Evolutionary conservation across 306 rosid genomes (phyloP), one percentile per base, ranked within the genome.

Genomic region (Dryas alaskensis): DNA sequence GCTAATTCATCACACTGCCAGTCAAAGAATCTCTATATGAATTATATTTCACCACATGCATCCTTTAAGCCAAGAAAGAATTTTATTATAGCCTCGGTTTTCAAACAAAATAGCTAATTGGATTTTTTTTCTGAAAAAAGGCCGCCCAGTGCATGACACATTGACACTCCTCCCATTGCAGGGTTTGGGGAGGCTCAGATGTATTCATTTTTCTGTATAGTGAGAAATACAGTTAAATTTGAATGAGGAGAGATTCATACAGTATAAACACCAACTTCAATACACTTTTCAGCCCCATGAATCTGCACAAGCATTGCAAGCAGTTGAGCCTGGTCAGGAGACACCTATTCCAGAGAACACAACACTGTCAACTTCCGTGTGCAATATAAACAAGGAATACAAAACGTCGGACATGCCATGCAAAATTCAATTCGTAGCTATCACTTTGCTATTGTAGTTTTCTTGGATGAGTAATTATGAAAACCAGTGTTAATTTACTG

Each of bases 261-360:
- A 3, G 97, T 91, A 79, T 91, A 91, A 84, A 94, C 90, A 43
- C 98, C 97, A 74, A 94, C 91, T 91, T 94, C 98, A 79, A 94
- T 88, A 77, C 96, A 94, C 74, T 92, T 86, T 80, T 89, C 86
- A 12, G 98, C 98, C 76, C 94, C 94, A 61, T 88, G 92, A 84
- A 82, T 88, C 83, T 94, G 96, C 80, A 89, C 98, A 60, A 94
- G 90, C 92, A 89, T 91, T 19, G 92, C 91, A 60, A 94, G 98
- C 69, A 94, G 84, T 79, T 93, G 97, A 75, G 92, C 98, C 79
- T 94, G 98, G 75, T 94, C 98, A 42, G 98, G 97, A 78, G 98
- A 89, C 44, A 94, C 98, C 98, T 93, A 73, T 59, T 31, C 60
- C 44, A 52, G 69, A 65, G 74, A 66, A 73, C 47, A 77, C 49